These are phyloP conservation scores for Pichia californica DNA, from an alignment of 805 yeast genomes.

Conservation along the genomic window DNA sequence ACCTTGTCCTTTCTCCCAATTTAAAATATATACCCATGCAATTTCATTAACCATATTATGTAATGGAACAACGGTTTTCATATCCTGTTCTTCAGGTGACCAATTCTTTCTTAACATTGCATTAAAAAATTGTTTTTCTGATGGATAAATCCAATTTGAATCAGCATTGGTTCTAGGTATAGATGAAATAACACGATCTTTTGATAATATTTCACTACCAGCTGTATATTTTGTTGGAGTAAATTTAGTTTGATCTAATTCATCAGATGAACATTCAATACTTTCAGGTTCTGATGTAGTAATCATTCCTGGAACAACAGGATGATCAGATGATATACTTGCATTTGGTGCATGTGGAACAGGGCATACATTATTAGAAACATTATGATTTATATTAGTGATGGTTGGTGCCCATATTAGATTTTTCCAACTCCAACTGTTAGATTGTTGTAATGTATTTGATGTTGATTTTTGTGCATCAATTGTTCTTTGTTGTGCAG, in stretches of 20 bases:
- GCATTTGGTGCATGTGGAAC: constrained; percentile 12
- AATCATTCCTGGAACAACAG: constrained; percentile 12
- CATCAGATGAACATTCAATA: constrained; percentile 44
- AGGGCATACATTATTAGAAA: too few relatives aligned
- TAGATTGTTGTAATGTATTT: not conserved
- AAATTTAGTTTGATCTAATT: constrained; percentile 24
- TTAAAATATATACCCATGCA: constrained; percentile 78
- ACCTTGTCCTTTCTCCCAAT: constrained; percentile 68
- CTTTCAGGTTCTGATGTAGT: constrained; percentile 25
- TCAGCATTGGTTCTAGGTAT: constrained; percentile 72
- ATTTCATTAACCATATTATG: constrained; percentile 91
- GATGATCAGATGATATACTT: constrained; percentile 19
- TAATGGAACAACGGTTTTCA: constrained; percentile 87
- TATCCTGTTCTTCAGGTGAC: constrained; percentile 75
- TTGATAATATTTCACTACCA: constrained; percentile 45
- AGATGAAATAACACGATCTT: constrained; percentile 70
- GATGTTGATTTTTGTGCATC: not conserved
- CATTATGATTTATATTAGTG: too few relatives aligned
- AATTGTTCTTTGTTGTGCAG: constrained; percentile 8
- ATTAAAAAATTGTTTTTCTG: constrained; percentile 88
- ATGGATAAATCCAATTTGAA: constrained; percentile 88
- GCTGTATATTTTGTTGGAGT: constrained; percentile 23
- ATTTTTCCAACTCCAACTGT: constrained; percentile 12
- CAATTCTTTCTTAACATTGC: constrained; percentile 91
- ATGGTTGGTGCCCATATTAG: constrained; percentile 24